These are phyloP conservation scores for Candida neerlandica DNA, from an alignment of 1,139 yeast genomes.

Conservation along the genomic window DNA sequence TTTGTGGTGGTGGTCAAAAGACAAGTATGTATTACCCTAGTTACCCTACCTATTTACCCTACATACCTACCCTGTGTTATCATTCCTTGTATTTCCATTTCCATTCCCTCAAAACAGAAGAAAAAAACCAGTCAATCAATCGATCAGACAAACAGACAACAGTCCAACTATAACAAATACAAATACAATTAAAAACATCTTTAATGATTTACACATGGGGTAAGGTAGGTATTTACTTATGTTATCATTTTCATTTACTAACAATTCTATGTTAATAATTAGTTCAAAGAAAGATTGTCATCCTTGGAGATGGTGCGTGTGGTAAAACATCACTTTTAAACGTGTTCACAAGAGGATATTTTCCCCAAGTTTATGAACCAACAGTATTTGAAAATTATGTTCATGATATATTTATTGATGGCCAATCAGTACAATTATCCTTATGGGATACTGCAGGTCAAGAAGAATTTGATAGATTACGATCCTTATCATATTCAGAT, in stretches of 20 bases:
- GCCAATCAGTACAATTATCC: slow-evolving; percentile 88
- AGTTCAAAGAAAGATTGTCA: slow-evolving; percentile 90
- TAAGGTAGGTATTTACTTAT: no score
- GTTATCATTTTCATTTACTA: slow-evolving; percentile 3
- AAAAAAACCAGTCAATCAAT: not conserved
- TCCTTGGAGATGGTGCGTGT: slow-evolving; percentile 94
- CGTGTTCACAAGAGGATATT: slow-evolving; percentile 95
- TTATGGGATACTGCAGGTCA: slow-evolving; percentile 99
- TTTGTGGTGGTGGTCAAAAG: slow-evolving; percentile 70
- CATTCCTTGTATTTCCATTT: slow-evolving; percentile 2
- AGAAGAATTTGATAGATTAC: slow-evolving; percentile 78
- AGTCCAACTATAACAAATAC: no score
- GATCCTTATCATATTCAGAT: slow-evolving; percentile 69
- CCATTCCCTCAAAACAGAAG: slow-evolving; percentile 1
- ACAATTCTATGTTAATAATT: slow-evolving; percentile 1
- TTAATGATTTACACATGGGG: no score
- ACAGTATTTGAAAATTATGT: slow-evolving; percentile 97
- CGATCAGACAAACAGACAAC: not conserved
- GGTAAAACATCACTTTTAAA: slow-evolving; percentile 63
- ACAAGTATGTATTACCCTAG: slow-evolving; percentile 49
- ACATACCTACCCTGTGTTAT: no score
- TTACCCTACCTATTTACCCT: no score
- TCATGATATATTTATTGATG: slow-evolving; percentile 95
- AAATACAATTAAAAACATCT: no score
- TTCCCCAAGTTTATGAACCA: slow-evolving; percentile 98